Evolutionary conservation across 1,284 basidiomycete genomes (phyloP), one percentile per base, ranked within the genome.

Genomic region (Xerocomus nothofagi): DNA sequence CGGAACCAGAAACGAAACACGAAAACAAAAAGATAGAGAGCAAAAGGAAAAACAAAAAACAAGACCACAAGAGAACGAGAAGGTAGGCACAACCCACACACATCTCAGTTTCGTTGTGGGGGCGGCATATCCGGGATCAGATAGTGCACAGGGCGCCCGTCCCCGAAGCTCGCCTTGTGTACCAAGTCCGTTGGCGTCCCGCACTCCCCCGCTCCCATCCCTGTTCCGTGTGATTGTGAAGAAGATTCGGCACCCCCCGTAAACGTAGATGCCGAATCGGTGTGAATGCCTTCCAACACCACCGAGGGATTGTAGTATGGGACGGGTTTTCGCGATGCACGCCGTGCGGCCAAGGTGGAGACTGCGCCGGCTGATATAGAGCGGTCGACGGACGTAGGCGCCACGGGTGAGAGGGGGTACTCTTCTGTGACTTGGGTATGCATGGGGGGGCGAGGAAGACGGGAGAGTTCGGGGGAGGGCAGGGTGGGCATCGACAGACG

Each of bases 251-350:
- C 54, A n/a, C 59, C 51, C 10, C 21, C 56, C n/a, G 65, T 60
- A 12, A 51, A 24, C 6, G 49, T 55, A 12, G 65, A 66, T 21
- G 47, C 51, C 17, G 61, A 54, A 37, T 65, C 66, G 32, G 41
- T 24, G 15, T 43, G 54, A 24, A 42, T 33, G 39, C 56, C 53
- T 47, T 68, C 65, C 21, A 41, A 27, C 27, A 62, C 41, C 43
- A 60, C 51, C 29, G 62, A 62, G 20, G 67, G 57, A 52, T 71
- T 65, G 54, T 80, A 76, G 21, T 67, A 62, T 15, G 76, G 76
- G 17, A 76, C 75, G 2, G 76, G 75, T 61, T 77, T 77, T 41
- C 73, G 65, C 20, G 73, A 63, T 42, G 66, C 61, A 23, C 69
- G 71, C 5, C 62, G 68, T 44, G 46, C 33, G 14, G 27, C 30